Base-by-base conservation (phyloP, 495 filamentous ascomycete species). In the Penicilliopsis zonata region DNA sequence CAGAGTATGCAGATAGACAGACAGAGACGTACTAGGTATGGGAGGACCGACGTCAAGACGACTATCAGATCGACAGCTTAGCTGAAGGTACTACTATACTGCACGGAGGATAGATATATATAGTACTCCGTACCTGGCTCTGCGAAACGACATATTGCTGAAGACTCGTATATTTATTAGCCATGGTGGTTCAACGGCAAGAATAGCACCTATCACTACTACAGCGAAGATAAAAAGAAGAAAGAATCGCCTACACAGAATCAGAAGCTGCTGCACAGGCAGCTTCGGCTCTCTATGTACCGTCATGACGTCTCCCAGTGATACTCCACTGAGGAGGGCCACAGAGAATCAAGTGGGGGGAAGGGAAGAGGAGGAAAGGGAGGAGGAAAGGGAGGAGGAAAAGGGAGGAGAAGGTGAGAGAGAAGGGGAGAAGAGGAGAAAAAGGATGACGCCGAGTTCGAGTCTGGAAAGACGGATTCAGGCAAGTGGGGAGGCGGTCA, bases 21-120 rank as follows among this genome's bases (percentile, higher is more conserved):
- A 17, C n/a, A n/a, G n/a, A 18, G 13, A 43, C 61, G 16, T 50
- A 65, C 63, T 22, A 96, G 68, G 51, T 96, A 96, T 10, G 88
- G 88, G 38, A 80, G 82, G 39, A 93, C 74, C 6, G 80, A 86
- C 4, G 86, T 93, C 41, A 86, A 60, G 15, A 84, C 78, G 23
- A 93, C 62, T 30, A 65, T 35, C 19, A 18, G 8, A 17, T 27
- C 7, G 22, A 24, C 6, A 30, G 28, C 28, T 6, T 3, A 17
- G 13, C 13, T 23, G 17, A 31, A 16, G 28, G 33, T 40, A 33
- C 36, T 24, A 15, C 4, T 22, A 23, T n/a, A n/a, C n/a, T n/a
- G n/a, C n/a, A 30, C 16, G 8, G n/a, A 9, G 3, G 18, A 15
- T 37, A 9, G 18, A 10, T 7, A 28, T 7, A 12, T n/a, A 31